phyloP scores from a whole-genome alignment of 1,139 yeast genomes.

The Yamadazyma sp. region DNA sequence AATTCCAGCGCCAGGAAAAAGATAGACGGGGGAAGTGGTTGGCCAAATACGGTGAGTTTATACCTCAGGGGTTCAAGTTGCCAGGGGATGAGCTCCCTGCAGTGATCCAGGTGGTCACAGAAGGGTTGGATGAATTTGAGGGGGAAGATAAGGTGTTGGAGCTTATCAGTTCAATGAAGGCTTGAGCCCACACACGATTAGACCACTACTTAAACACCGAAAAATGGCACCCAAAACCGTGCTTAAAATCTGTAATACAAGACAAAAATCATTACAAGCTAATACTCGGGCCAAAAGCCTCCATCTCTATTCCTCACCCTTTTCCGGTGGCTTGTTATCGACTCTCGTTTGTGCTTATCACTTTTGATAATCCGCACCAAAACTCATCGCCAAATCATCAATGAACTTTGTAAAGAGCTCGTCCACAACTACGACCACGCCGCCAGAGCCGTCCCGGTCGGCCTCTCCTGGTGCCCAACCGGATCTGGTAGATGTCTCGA shows the following conservation, averaged over 20 bases:
- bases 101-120: slow-evolving; percentile 44
- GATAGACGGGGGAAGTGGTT: slow-evolving; percentile 40
- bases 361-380: too few relatives aligned
- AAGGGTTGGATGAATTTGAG: slow-evolving; percentile 32
- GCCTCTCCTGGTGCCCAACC: background rate
- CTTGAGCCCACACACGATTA: background rate
- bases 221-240: background rate
- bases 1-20: slow-evolving; percentile 35
- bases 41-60: slow-evolving; percentile 38
- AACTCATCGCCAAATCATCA: background rate
- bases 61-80: slow-evolving; percentile 38
- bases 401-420: slow-evolving; percentile 4
- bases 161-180: slow-evolving; percentile 16
- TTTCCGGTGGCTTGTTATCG: too few relatives aligned
- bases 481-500: background rate
- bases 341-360: background rate
- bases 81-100: slow-evolving; percentile 46
- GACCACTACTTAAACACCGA: background rate
- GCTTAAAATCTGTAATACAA: too few relatives aligned
- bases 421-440: background rate
- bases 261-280: too few relatives aligned
- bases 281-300: too few relatives aligned
- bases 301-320: background rate
- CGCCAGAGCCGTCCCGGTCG: background rate
- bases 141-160: slow-evolving; percentile 26